Conservation (phyloP, 176 grass and related monocot genomes). For the Panicum miliaceum region DNA sequence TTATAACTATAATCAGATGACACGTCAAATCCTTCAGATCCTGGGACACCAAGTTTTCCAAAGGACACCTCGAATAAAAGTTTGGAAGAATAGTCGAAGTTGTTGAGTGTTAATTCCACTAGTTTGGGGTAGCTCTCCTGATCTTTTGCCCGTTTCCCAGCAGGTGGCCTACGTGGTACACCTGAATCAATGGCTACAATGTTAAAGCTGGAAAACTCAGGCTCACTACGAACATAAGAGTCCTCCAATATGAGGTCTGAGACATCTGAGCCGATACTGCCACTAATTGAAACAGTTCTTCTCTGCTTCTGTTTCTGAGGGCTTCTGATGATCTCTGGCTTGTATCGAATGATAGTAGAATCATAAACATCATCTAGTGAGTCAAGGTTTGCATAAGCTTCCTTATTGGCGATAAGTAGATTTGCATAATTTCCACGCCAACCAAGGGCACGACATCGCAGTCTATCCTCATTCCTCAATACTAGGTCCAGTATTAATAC, state of each 20-base stretch:
- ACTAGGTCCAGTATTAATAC: slow-evolving; percentile 87
- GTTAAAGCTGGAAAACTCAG: slow-evolving; percentile 54
- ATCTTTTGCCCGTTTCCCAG: slow-evolving; percentile 79
- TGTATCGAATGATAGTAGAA: slow-evolving; percentile 62
- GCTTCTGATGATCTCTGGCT: slow-evolving; percentile 53
- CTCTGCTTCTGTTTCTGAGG: slow-evolving; percentile 66
- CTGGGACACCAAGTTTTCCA: slow-evolving; percentile 78
- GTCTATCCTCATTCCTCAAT: slow-evolving; percentile 92
- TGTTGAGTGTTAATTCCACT: slow-evolving; percentile 85
- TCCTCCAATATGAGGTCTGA: slow-evolving; percentile 37
- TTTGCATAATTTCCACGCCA: slow-evolving; percentile 98
- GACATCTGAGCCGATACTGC: slow-evolving; percentile 62
- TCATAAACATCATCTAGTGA: slow-evolving; percentile 56
- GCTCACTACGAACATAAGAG: slow-evolving; percentile 42
- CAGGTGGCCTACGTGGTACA: slow-evolving; percentile 87
- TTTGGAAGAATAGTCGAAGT: slow-evolving; percentile 76
- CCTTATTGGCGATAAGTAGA: slow-evolving; percentile 63
- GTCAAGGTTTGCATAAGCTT: slow-evolving; percentile 75
- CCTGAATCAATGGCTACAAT: slow-evolving; percentile 89
- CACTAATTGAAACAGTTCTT: slow-evolving; percentile 77
- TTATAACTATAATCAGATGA: slow-evolving; percentile 47
- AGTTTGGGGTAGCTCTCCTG: slow-evolving; percentile 86
- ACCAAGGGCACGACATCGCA: slow-evolving; percentile 80
- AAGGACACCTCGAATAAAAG: slow-evolving; percentile 80
- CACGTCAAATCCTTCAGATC: slow-evolving; percentile 51